phyloP scores from a whole-genome alignment of 495 filamentous ascomycete genomes.

The Bathelium albidoporum region DNA sequence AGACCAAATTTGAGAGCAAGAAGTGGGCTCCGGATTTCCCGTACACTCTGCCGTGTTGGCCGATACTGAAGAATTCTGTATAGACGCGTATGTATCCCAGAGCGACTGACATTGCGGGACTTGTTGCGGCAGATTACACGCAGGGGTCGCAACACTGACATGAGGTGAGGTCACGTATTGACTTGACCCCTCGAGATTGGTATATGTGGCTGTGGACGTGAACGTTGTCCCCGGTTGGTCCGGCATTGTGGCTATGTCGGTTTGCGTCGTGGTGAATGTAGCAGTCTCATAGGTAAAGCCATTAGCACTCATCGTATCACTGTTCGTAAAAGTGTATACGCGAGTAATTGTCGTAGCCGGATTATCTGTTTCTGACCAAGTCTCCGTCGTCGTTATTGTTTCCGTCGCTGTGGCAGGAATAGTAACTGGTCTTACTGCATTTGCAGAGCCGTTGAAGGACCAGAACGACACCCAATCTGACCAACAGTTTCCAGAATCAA shows the following conservation, averaged over 20 bases:
- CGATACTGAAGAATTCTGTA: not conserved
- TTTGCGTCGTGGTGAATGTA: not conserved
- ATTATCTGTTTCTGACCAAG: not conserved
- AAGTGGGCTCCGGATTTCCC: not conserved
- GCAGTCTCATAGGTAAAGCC: not conserved
- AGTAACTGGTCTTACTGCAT: not conserved
- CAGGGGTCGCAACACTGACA: not conserved
- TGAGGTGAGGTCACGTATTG: not conserved
- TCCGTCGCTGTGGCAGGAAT: not conserved
- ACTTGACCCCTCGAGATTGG: not conserved
- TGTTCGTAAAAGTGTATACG: not conserved
- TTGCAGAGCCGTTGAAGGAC: not conserved
- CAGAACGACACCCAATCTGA: not conserved
- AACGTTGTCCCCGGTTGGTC: not conserved
- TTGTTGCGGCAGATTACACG: not conserved
- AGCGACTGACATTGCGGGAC: slow-evolving; percentile 6
- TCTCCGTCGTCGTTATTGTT: not conserved
- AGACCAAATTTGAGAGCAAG: not conserved
- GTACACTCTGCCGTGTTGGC: not conserved
- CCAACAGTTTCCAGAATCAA: slow-evolving; percentile 1
- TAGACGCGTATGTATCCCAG: not conserved
- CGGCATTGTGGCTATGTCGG: not conserved
- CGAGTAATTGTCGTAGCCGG: not conserved
- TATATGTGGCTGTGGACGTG: not conserved
- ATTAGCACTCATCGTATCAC: not conserved